These are phyloP conservation scores for Neohortaea acidophila DNA, from an alignment of 495 filamentous ascomycete species.

Conservation along the genomic window DNA sequence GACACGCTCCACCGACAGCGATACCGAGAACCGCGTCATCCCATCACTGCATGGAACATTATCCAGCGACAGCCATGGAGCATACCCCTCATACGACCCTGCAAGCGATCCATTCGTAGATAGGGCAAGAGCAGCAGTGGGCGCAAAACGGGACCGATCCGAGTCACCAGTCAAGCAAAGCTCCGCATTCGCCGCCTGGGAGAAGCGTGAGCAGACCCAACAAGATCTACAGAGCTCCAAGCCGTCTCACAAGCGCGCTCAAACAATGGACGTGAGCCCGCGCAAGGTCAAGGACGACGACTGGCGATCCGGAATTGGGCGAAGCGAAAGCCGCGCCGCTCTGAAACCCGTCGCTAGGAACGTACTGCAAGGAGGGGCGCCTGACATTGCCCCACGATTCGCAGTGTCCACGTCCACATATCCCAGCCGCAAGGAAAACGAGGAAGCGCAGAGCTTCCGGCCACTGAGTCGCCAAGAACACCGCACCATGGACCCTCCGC, in stretches of 20 bases:
- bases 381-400: neutral
- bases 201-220: conserved; percentile 16
- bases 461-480: neutral
- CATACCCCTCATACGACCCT: conserved; percentile 17
- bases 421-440: conserved; percentile 4
- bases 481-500: conserved; percentile 6
- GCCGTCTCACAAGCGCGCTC: neutral
- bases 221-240: conserved; percentile 1
- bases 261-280: conserved; percentile 16
- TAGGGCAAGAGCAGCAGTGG: neutral
- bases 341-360: conserved; percentile 16
- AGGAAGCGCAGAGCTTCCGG: neutral
- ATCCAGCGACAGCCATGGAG: conserved; percentile 11
- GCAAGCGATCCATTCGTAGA: conserved; percentile 16
- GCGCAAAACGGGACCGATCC: conserved; percentile 14
- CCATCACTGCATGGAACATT: conserved; percentile 14
- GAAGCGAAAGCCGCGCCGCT: conserved; percentile 13
- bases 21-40: conserved; percentile 12
- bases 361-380: conserved; percentile 3
- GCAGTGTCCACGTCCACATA: conserved; percentile 1
- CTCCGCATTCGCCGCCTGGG: conserved; percentile 18
- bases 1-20: conserved; percentile 15
- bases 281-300: conserved; percentile 17
- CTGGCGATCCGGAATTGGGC: conserved; percentile 14
- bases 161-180: conserved; percentile 18